Percentiles rank a stretch among this genome's conserved stretches.
Conservation (phyloP, 371 early-diverging fungal genomes). For the Mucor piriformis region DNA sequence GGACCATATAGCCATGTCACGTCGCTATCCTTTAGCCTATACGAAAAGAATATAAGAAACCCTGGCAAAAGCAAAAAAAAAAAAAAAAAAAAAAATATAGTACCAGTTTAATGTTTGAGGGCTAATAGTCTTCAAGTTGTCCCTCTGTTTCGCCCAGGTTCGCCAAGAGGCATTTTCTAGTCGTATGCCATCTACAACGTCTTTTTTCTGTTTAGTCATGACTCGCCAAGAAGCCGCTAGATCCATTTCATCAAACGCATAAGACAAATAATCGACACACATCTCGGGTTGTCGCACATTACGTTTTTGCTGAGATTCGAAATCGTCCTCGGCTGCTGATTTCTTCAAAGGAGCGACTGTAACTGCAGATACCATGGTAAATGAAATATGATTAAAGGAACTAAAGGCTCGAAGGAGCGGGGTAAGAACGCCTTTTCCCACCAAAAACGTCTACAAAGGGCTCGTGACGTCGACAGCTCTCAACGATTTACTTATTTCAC, state of each 20-base stretch:
- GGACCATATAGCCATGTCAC: conserved; percentile 72
- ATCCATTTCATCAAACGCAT: conserved; percentile 60
- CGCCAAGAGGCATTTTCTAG: conserved; percentile 75
- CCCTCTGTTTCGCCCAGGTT: conserved; percentile 65
- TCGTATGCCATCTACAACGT: conserved; percentile 61
- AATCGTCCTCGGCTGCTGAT: conserved; percentile 23
- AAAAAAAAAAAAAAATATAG: not conserved
- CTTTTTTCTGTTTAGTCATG: conserved; percentile 58
- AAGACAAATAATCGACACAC: conserved; percentile 65
- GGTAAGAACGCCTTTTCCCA: too few relatives aligned
- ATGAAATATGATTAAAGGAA: too few relatives aligned
- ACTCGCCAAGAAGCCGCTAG: conserved; percentile 54
- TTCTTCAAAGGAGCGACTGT: conserved; percentile 13
- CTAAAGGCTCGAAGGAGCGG: not conserved
- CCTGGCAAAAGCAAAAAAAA: not conserved
- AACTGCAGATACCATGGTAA: conserved; percentile 9
- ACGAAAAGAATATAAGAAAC: not conserved
- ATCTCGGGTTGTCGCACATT: conserved; percentile 33
- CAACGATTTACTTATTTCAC: too few relatives aligned
- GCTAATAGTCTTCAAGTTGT: conserved; percentile 56
- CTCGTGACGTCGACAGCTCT: too few relatives aligned
- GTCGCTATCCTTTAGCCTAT: conserved; percentile 65
- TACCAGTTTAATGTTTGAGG: conserved; percentile 65
- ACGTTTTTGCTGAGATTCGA: conserved; percentile 19
- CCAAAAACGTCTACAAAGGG: too few relatives aligned